Base-by-base conservation (phyloP, 192 early-diverging fungal genomes). In the Phycomyces blakesleeanus region DNA sequence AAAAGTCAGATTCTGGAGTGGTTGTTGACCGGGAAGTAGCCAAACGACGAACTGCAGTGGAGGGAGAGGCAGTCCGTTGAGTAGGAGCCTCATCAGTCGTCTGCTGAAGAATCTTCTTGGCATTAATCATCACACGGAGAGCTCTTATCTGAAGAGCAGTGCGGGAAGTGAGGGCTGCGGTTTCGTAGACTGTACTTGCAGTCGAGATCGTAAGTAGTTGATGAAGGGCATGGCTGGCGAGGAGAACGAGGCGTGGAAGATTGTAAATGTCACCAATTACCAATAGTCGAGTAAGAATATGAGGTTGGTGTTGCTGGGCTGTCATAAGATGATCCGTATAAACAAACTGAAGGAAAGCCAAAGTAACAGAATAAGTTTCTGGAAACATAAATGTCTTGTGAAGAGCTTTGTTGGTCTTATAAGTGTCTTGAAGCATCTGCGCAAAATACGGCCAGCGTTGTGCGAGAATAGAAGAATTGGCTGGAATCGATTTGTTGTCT, bases 131-230 rank as follows among this genome's bases (percentile, higher is more conserved):
- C 2, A 79, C 73, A 51, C 71, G 71, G 12, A 82, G 67, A 0
- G 80, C 78, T n/a, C 80, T 75, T 39, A 82, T 75, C 54, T 89
- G 87, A 65, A 89, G 74, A 0, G 85, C 80, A 47, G 76, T 78
- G 62, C 84, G 82, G 12, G 82, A 76, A 0, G 86, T 82, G 1
- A 83, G 76, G 22, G 84, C 78, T 1, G 83, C 83, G 0, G 86
- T 81, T 57, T 88, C 87, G 37, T 80, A 88, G 21, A 88, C 75
- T 41, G 86, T 59, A 2, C 82, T 81, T n/a, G 87, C 87, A 0
- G 81, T 86, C 5, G 73, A 64, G 53, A 78, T 85, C 52, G 72
- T 80, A 7, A 85, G 73, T 66, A 78, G 74, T 62, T 81, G 83
- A 29, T 84, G 87, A 27, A 89, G 74, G 21, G 83, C 72, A 49